Evolutionary conservation across 2,329 filamentous ascomycete genomes (phyloP).

Genomic region (Mollisia scopiformis): DNA sequence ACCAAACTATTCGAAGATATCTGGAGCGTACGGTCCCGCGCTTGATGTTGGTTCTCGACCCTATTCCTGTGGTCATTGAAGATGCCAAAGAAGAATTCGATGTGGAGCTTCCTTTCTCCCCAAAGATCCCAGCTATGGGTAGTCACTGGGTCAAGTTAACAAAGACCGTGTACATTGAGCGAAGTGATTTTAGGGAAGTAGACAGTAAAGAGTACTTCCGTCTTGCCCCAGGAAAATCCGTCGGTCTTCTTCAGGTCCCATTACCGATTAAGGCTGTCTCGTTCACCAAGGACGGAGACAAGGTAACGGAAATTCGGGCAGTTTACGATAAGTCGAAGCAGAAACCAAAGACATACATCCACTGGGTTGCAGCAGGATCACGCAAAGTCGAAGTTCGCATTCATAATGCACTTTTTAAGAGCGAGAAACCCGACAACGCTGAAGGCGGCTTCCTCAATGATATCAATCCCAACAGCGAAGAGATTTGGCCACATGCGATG

Average conservation of each 20-base stretch:
- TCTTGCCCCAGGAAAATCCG: constrained; percentile 73
- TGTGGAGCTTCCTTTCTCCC: constrained; percentile 76
- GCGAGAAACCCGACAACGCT: constrained; percentile 76
- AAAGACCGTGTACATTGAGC: constrained; percentile 82
- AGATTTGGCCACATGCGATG: constrained; percentile 76
- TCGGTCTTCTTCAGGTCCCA: constrained; percentile 73
- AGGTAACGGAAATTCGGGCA: constrained; percentile 68
- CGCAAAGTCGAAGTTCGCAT: constrained; percentile 75
- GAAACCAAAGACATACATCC: constrained; percentile 81
- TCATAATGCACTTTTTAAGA: constrained; percentile 84
- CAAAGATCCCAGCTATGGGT: constrained; percentile 74
- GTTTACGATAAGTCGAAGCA: constrained; percentile 72
- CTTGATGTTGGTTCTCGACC: constrained; percentile 87
- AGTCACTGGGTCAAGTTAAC: constrained; percentile 67
- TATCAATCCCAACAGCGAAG: constrained; percentile 82
- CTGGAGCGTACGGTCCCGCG: constrained; percentile 87
- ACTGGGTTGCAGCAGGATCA: constrained; percentile 80
- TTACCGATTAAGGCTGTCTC: constrained; percentile 70
- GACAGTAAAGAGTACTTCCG: constrained; percentile 78
- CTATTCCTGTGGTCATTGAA: constrained; percentile 80
- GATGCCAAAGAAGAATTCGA: constrained; percentile 74
- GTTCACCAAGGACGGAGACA: constrained; percentile 67
- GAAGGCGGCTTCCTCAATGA: constrained; percentile 83
- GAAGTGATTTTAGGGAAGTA: constrained; percentile 74
- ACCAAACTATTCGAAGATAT: constrained; percentile 82